phyloP scores from a whole-genome alignment of 345 rosid genomes.

The Citrus mangshanensis region DNA sequence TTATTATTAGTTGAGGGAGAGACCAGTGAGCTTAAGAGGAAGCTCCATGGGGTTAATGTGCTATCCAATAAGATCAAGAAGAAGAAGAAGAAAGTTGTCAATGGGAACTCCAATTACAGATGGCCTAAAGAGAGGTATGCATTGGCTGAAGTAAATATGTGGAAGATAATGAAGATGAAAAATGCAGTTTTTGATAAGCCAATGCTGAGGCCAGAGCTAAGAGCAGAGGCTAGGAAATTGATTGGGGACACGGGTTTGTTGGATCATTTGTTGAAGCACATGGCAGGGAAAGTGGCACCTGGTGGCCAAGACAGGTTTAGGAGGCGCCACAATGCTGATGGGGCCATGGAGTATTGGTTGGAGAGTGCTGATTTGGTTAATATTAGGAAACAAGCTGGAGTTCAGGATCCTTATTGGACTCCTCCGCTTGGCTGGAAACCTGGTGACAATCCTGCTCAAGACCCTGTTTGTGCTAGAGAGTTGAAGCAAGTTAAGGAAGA shows the following conservation, averaged over 20 bases:
- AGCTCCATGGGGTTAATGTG: constrained; percentile 22
- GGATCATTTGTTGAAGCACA: constrained; percentile 94
- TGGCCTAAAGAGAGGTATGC: constrained; percentile 90
- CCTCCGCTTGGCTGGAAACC: constrained; percentile 94
- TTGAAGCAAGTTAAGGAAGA: constrained; percentile 54
- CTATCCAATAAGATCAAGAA: constrained; percentile 30
- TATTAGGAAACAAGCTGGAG: constrained; percentile 77
- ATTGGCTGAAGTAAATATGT: constrained; percentile 78
- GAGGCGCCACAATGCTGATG: constrained; percentile 88
- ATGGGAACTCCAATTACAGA: constrained; percentile 44
- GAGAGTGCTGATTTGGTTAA: constrained; percentile 72
- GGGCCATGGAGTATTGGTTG: constrained; percentile 96
- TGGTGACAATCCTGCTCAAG: constrained; percentile 81
- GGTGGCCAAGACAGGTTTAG: constrained; percentile 82
- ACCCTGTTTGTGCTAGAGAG: constrained; percentile 73
- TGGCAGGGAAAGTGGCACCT: constrained; percentile 93
- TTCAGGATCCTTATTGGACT: constrained; percentile 89
- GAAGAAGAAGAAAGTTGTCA: constrained; percentile 35
- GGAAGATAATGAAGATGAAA: constrained; percentile 80
- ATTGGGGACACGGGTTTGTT: constrained; percentile 94
- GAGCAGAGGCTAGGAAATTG: constrained; percentile 77
- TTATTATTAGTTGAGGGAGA: neutral
- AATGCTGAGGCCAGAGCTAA: constrained; percentile 67
- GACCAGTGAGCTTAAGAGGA: constrained; percentile 35
- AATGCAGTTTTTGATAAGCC: constrained; percentile 66